Percentiles rank a stretch among this genome's conserved stretches.
Conservation (phyloP, 2,329 filamentous ascomycete genomes). For the Pseudogymnoascus sp. region DNA sequence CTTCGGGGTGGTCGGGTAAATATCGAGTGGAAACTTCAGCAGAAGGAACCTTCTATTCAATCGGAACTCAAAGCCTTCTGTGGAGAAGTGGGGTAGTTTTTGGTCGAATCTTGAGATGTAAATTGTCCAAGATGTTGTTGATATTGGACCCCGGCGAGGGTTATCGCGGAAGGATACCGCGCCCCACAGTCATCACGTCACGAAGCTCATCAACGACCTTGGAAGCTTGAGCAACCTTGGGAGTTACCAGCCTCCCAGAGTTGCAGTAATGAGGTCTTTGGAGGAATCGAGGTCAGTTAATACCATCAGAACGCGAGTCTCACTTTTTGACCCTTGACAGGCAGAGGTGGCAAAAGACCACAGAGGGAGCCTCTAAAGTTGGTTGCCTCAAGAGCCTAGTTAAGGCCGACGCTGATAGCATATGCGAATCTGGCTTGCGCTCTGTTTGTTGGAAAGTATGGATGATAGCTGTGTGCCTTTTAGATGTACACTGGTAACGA, state of each 20-base stretch:
- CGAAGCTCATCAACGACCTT: background rate
- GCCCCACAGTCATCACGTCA: slow-evolving; percentile 4
- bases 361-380: slow-evolving; percentile 49
- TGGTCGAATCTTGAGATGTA: slow-evolving; percentile 3
- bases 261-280: slow-evolving; percentile 44
- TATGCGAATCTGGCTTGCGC: slow-evolving; percentile 65
- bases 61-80: background rate
- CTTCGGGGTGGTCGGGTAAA: slow-evolving; percentile 21
- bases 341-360: slow-evolving; percentile 60
- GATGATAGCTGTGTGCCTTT: background rate
- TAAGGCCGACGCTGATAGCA: slow-evolving; percentile 50
- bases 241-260: slow-evolving; percentile 1
- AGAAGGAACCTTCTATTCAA: background rate
- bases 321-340: slow-evolving; percentile 35
- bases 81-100: background rate
- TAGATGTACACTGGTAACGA: slow-evolving; percentile 12
- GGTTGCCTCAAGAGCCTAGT: slow-evolving; percentile 59
- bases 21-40: background rate
- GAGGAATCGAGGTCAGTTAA: slow-evolving; percentile 44
- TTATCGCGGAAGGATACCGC: background rate
- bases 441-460: slow-evolving; percentile 87
- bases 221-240: slow-evolving; percentile 7
- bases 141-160: background rate
- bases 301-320: background rate
- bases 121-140: background rate